phyloP scores from a whole-genome alignment of 2,329 filamentous ascomycete genomes.

The Aspergillus tanneri region DNA sequence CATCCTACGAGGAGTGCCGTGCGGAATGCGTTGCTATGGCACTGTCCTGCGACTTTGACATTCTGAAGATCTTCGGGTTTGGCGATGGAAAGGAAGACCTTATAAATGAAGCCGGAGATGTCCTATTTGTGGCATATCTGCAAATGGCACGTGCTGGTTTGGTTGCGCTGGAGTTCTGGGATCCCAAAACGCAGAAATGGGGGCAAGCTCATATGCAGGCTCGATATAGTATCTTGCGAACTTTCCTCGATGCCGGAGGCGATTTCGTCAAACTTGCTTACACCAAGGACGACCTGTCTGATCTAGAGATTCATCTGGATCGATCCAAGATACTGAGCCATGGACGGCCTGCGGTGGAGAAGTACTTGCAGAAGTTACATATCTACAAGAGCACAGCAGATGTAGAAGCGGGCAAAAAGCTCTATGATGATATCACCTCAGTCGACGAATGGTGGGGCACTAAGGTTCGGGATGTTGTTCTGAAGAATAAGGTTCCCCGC shows the following conservation, averaged over 20 bases:
- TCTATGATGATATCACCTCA: conserved; percentile 80
- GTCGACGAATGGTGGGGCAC: conserved; percentile 84
- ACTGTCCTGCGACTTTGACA: conserved; percentile 81
- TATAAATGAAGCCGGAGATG: conserved; percentile 73
- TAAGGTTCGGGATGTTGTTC: conserved; percentile 66
- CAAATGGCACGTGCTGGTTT: conserved; percentile 94
- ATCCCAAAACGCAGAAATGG: conserved; percentile 87
- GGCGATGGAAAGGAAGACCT: conserved; percentile 74
- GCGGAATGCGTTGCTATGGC: conserved; percentile 94
- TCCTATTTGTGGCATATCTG: conserved; percentile 85
- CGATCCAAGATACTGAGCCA: conserved; percentile 80
- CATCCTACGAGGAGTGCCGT: conserved; percentile 90
- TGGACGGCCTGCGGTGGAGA: conserved; percentile 78
- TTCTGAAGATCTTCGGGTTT: conserved; percentile 88
- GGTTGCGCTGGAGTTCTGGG: conserved; percentile 88
- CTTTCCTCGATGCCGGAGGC: conserved; percentile 78
- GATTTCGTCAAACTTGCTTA: conserved; percentile 83
- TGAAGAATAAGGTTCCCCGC: conserved; percentile 60
- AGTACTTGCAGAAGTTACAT: conserved; percentile 87
- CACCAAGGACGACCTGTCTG: conserved; percentile 70
- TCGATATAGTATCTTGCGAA: conserved; percentile 75
- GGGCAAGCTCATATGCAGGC: conserved; percentile 90
- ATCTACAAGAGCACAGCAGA: conserved; percentile 91
- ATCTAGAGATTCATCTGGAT: conserved; percentile 79
- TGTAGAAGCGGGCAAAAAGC: conserved; percentile 68